Conservation (phyloP, 192 early-diverging fungal species). For the Coemansia sp. region DNA sequence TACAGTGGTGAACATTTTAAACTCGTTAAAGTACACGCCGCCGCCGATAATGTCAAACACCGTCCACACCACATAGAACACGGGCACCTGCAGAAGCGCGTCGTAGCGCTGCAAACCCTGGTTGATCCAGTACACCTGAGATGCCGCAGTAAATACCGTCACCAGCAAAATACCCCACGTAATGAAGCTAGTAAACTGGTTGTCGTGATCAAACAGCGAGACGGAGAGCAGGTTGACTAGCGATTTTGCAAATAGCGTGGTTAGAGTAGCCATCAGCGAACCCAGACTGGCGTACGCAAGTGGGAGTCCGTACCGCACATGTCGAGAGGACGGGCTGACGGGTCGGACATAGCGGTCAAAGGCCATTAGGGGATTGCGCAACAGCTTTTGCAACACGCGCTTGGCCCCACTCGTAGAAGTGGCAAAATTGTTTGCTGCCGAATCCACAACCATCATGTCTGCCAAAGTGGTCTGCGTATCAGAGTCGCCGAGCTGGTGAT, state of each 20-base stretch:
- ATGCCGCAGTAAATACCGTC: conserved; percentile 69
- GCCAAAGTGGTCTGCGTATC: background rate
- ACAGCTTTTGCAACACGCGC: background rate
- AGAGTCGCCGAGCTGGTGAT: conserved; percentile 5
- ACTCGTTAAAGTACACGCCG: conserved; percentile 78
- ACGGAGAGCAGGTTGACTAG: conserved; percentile 67
- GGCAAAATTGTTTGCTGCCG: background rate
- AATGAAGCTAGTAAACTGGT: conserved; percentile 64
- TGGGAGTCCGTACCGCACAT: conserved; percentile 59
- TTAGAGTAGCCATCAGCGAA: conserved; percentile 72
- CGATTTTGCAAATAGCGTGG: conserved; percentile 78
- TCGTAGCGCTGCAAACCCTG: conserved; percentile 77
- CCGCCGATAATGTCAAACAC: conserved; percentile 78
- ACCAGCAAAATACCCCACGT: conserved; percentile 68
- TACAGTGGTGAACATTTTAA: conserved; percentile 56
- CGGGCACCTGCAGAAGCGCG: conserved; percentile 75
- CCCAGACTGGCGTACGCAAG: conserved; percentile 70
- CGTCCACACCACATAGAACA: conserved; percentile 79
- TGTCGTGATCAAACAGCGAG: conserved; percentile 62
- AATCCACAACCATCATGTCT: too few relatives aligned
- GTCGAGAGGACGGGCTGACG: conserved; percentile 34
- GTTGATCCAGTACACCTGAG: conserved; percentile 82
- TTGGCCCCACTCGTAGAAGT: background rate
- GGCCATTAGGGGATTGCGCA: conserved; percentile 5
- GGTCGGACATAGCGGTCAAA: conserved; percentile 17